These are phyloP conservation scores for Anisodus tanguticus DNA, from an alignment of 257 asterid species.

Conservation along the genomic window DNA sequence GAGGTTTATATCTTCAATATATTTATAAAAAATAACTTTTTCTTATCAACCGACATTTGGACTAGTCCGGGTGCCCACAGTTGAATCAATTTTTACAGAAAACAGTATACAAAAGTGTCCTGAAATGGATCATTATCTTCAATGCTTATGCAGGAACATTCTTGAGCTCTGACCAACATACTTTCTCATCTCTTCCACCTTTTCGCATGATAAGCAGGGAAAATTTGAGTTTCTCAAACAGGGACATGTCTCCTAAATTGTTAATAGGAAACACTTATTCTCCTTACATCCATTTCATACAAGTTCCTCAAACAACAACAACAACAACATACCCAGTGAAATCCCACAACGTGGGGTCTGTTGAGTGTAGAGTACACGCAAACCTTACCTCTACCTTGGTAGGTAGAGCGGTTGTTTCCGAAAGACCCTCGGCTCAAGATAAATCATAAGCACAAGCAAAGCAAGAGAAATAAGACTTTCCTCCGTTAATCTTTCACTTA, in stretches of 20 bases:
- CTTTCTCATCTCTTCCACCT: neutral
- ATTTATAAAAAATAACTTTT: neutral
- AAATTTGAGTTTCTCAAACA: neutral
- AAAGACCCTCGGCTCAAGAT: too few species aligned
- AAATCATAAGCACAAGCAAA: too few species aligned
- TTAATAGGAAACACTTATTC: conserved; percentile 1
- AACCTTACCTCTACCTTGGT: too few species aligned
- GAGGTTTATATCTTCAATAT: conserved; percentile 16
- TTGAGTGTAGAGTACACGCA: too few species aligned
- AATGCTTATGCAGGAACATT: conserved; percentile 21
- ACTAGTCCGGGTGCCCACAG: neutral
- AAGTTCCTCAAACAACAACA: neutral
- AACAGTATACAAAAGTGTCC: neutral
- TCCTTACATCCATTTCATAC: conserved; percentile 4
- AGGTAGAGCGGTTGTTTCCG: too few species aligned
- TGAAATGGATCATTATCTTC: neutral
- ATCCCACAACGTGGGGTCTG: too few species aligned
- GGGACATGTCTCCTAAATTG: neutral
- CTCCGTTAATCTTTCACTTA: neutral
- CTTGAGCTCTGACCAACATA: conserved; percentile 7
- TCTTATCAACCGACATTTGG: neutral
- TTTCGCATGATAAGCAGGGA: neutral
- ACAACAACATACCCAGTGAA: too few species aligned
- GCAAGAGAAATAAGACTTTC: neutral
- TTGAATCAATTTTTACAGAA: neutral